Base-by-base conservation (phyloP, 805 yeast species). In the Wickerhamiella azymoides region DNA sequence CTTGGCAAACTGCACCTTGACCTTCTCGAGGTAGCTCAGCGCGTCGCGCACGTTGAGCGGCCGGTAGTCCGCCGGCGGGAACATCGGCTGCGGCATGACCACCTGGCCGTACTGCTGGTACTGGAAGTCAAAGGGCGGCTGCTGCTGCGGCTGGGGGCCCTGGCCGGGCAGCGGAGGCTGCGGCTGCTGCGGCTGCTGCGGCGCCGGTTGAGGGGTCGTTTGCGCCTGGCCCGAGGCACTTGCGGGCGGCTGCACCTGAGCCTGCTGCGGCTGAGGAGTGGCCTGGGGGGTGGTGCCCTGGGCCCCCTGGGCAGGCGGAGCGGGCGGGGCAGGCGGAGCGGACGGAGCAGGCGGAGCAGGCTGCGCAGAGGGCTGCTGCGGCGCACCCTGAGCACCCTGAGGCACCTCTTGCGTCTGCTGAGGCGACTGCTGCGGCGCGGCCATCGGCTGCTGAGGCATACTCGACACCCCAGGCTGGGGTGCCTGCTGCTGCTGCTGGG, bases 41-140 rank as follows among this genome's bases (percentile, higher is more conserved):
- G 99, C 99, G 63, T 92, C 99, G 60, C 84, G 85, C 43, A 92
- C 97, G 59, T 92, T 92, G 56, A 92, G 68, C 2, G 96, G 96
- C 14, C 70, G 62, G 50, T 60, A 64, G 39, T 50, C 58, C 33
- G 41, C 41, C 49, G 45, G 58, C 52, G 40, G 50, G 49, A 36
- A 47, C 51, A 49, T 44, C 41, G 26, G 54, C 54, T 30, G 57
- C 14, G 43, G 47, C 32, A 44, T 27, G 28, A 47, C 45, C 3
- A 25, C 35, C 32, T 39, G 47, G 21, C 43, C 49, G 18, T 47
- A 47, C 28, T 36, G 46, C 21, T 41, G 38, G 27, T 38, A 39
- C 11, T 33, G 43, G 13, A 27, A 25, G 11, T 35, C 44, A 28
- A 28, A 30, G 10, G 39, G 37, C 36, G 7, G 47, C 26, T 9